Evolutionary conservation across 805 yeast species (phyloP).

Genomic region (Kluyveromyces wickerhamii): DNA sequence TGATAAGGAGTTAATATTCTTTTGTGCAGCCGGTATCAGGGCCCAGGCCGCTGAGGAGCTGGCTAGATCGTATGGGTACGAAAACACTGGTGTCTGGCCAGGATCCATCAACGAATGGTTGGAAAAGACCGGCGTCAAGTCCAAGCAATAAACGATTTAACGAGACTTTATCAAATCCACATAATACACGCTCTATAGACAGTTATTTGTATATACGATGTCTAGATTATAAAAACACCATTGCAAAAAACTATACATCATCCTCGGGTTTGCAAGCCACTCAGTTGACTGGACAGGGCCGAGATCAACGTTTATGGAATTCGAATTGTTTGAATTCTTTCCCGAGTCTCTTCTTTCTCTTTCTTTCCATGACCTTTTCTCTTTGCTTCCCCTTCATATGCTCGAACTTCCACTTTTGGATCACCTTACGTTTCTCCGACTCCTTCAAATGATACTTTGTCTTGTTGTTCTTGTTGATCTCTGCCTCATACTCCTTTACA

Average conservation of each 20-base stretch:
- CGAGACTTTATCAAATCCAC: too few relatives aligned
- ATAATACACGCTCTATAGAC: too few relatives aligned
- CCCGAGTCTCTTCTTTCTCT: conserved; percentile 78
- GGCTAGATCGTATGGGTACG: conserved; percentile 85
- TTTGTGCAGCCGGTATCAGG: conserved; percentile 90
- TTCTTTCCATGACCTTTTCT: conserved; percentile 78
- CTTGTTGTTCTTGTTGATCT: conserved; percentile 44
- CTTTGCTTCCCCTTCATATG: conserved; percentile 62
- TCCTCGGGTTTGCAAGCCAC: too few relatives aligned
- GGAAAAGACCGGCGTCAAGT: conserved; percentile 13
- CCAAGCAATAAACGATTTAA: too few relatives aligned
- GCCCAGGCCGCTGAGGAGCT: conserved; percentile 85
- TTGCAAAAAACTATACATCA: too few relatives aligned
- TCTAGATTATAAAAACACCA: too few relatives aligned
- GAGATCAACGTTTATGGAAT: conserved; percentile 27
- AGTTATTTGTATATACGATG: too few relatives aligned
- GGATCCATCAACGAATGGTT: conserved; percentile 90
- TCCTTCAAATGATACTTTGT: conserved; percentile 53
- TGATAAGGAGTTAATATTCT: conserved; percentile 72
- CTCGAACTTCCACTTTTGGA: conserved; percentile 73
- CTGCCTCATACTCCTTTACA: conserved; percentile 49
- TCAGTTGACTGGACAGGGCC: too few relatives aligned
- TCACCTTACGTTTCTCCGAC: conserved; percentile 62
- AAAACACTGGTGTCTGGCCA: conserved; percentile 71
- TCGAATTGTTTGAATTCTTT: conserved; percentile 58